Conservation (phyloP, 1,284 basidiomycete genomes). For the Takashimella koratensis region DNA sequence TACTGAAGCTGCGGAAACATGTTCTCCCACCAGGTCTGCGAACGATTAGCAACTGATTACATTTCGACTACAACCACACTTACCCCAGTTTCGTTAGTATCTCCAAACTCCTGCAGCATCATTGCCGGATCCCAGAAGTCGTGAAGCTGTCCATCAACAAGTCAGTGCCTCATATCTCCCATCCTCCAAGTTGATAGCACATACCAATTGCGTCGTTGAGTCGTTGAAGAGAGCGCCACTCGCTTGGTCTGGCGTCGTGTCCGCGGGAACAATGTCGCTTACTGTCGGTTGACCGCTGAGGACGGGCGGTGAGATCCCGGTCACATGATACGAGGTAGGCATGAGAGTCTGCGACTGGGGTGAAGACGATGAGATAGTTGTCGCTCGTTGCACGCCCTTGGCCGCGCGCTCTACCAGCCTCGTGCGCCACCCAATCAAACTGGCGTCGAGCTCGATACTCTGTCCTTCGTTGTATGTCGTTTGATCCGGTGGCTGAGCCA, state of each 20-base stretch:
- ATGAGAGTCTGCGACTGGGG: background rate
- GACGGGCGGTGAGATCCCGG: background rate
- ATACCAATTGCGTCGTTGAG: conserved; percentile 5
- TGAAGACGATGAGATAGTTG: background rate
- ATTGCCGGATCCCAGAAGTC: conserved; percentile 12
- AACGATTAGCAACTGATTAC: background rate
- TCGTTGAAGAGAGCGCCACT: background rate
- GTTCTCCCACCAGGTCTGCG: background rate
- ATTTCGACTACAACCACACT: background rate
- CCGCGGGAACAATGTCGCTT: background rate
- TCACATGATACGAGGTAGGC: background rate
- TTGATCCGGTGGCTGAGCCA: background rate
- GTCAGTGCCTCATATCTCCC: background rate
- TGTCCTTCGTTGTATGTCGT: background rate
- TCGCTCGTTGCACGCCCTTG: conserved; percentile 4
- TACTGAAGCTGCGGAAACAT: background rate
- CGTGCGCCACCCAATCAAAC: conserved; percentile 28
- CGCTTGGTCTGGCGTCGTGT: background rate
- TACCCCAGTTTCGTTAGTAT: background rate
- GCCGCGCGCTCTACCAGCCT: conserved; percentile 20
- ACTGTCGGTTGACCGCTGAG: background rate
- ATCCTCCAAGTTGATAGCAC: background rate
- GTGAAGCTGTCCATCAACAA: conserved; percentile 4
- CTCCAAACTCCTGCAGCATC: conserved; percentile 4
- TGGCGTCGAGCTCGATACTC: conserved; percentile 13